Evolutionary conservation across 805 yeast genomes (phyloP).

Genomic region (Candida takata): DNA sequence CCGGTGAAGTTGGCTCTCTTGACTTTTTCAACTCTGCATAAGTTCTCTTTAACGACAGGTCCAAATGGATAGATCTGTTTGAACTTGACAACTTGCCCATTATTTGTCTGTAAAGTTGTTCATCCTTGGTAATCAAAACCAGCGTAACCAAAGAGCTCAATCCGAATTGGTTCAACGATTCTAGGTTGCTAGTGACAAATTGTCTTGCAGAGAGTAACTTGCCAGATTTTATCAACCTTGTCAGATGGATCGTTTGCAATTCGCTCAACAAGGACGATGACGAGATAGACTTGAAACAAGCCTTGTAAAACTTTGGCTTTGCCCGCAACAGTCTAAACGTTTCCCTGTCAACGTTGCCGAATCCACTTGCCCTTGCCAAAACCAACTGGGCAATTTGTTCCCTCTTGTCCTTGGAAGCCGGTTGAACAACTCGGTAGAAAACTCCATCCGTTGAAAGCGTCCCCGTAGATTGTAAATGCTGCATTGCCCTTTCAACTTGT

Average conservation of each 20-base stretch:
- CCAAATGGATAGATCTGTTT: constrained; percentile 6
- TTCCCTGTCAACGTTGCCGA: constrained; percentile 7
- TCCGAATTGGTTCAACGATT: constrained; percentile 1
- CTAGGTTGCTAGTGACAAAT: background rate
- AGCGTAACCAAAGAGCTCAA: constrained; percentile 3
- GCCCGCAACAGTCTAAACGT: constrained; percentile 6
- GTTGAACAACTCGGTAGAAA: constrained; percentile 8
- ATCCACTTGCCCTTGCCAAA: background rate
- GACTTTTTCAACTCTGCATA: background rate
- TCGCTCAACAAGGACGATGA: constrained; percentile 1
- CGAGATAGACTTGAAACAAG: constrained; percentile 3
- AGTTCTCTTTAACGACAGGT: constrained; percentile 1
- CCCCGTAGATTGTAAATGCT: constrained; percentile 3
- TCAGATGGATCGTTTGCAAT: constrained; percentile 9
- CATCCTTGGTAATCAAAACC: constrained; percentile 1
- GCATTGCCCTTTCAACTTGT: constrained; percentile 5
- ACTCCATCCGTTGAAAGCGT: constrained; percentile 10
- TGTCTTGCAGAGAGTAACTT: constrained; percentile 5
- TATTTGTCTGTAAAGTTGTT: background rate
- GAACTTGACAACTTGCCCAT: constrained; percentile 3
- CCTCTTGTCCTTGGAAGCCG: background rate
- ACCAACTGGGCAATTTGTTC: background rate
- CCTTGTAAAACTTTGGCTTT: constrained; percentile 5
- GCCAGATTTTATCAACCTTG: constrained; percentile 7
- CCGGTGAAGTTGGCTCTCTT: constrained; percentile 6